Base-by-base conservation (phyloP, 192 early-diverging fungal genomes). In the Diversispora epigaea region DNA sequence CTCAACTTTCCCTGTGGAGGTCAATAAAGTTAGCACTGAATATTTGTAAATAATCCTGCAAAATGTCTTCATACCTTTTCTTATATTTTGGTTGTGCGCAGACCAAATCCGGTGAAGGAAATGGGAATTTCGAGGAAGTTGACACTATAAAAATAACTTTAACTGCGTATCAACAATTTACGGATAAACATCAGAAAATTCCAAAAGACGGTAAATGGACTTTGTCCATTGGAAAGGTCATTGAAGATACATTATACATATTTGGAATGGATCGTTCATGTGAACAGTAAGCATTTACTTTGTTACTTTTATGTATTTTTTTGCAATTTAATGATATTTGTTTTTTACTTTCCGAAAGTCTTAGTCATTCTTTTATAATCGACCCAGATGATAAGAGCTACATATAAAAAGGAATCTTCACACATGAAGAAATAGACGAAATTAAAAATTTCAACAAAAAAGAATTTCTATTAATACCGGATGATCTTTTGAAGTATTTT, bases 301-400 rank as follows among this genome's bases (percentile, higher is more conserved):
- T 14, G n/a, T 47, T 22, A 17, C 0, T 63, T 12, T 63, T 63
- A 49, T 49, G 47, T 49, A n/a, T n/a, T n/a, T n/a, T n/a, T n/a
- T n/a, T n/a, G n/a, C n/a, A n/a, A n/a, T n/a, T n/a, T n/a, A n/a
- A n/a, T n/a, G n/a, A n/a, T n/a, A n/a, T n/a, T n/a, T n/a, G n/a
- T n/a, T n/a, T n/a, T n/a, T n/a, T n/a, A n/a, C n/a, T n/a, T n/a
- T n/a, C n/a, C n/a, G n/a, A n/a, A n/a, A n/a, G n/a, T n/a, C n/a
- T n/a, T n/a, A n/a, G n/a, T n/a, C n/a, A 77, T 70, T 70, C 76
- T 70, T 76, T 77, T 17, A 21, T 77, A 46, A 60, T 77, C 44
- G 76, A 77, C 55, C 67, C 76, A 21, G 15, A 77, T 60, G 57
- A 70, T 39, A 17, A 77, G 49, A 70, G 57, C 49, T 70, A 77